Base-by-base conservation (phyloP, 345 rosid species). In the Salix viminalis region DNA sequence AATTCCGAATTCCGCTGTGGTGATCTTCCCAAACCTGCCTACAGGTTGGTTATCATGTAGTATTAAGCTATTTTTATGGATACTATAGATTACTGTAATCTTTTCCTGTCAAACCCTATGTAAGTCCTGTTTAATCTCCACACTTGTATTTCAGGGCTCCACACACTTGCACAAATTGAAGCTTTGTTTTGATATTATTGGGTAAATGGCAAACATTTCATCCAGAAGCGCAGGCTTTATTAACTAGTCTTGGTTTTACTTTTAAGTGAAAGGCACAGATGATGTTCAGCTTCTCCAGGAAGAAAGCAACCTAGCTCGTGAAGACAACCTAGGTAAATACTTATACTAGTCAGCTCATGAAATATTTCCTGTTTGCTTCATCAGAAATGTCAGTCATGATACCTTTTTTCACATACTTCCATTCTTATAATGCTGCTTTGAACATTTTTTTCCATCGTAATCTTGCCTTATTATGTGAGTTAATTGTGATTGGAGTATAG, bases 251-350 rank as follows among this genome's bases (percentile, higher is more conserved):
- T 73, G 71, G 68, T 26, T 75, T 74, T n/a, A 14, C 26, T 65
- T 36, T 69, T 74, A 68, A 76, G 80, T 67, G 60, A 74, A 70
- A 77, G 61, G 77, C 74, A 32, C 79, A 60, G 79, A 76, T 56
- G 70, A 56, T 52, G 70, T 62, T 65, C 81, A 34, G 41, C 70
- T 73, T 74, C 79, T 60, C 39, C 23, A 34, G 65, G 77, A 73
- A 70, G 80, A 80, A 24, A 69, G 67, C 74, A 48, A 67, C 48
- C 32, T 79, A 37, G 66, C 76, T 70, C 74, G 16, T 65, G 83
- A 83, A 44, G 81, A 70, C 76, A 79, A 73, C 79, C 74, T 65
- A 28, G 83, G 83, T 79, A 70, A 76, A 56, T 73, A 61, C 67
- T 48, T 58, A 66, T 23, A 48, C 30, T 28, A 61, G 34, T 66